Percentiles rank a stretch among this genome's conserved stretches.
phyloP scores from a whole-genome alignment of 2,329 filamentous ascomycete genomes.

The Talaromyces atroroseus region DNA sequence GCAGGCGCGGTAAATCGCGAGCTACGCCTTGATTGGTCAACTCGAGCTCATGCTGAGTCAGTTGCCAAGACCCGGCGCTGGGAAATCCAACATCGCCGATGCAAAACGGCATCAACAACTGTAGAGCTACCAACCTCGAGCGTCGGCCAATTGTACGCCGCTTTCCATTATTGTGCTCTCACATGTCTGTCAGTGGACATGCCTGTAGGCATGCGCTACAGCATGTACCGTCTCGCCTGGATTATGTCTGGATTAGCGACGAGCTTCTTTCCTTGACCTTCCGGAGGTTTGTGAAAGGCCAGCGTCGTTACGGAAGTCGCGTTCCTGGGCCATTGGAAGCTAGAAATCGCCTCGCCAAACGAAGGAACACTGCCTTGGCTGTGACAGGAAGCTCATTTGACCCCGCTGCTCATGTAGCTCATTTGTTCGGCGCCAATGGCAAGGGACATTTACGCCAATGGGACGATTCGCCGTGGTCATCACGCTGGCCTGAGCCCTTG shows the following conservation, averaged over 20 bases:
- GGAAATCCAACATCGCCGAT: neutral
- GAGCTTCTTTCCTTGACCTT: constrained; percentile 44
- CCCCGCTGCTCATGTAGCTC: constrained; percentile 32
- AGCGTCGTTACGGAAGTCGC: constrained; percentile 54
- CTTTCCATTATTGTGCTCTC: constrained; percentile 16
- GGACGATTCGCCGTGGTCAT: constrained; percentile 22
- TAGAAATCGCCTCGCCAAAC: constrained; percentile 49
- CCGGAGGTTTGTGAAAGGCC: constrained; percentile 40
- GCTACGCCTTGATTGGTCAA: too few species aligned
- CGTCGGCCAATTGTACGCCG: constrained; percentile 1
- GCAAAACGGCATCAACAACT: constrained; percentile 2
- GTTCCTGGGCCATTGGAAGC: constrained; percentile 61
- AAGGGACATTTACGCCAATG: constrained; percentile 34
- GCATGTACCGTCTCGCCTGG: constrained; percentile 22
- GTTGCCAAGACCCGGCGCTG: constrained; percentile 11
- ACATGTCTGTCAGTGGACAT: constrained; percentile 41
- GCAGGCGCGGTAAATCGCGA: too few species aligned
- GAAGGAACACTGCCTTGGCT: constrained; percentile 50
- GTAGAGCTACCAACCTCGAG: neutral
- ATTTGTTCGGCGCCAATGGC: constrained; percentile 39
- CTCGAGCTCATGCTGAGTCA: constrained; percentile 9
- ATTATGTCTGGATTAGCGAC: constrained; percentile 44
- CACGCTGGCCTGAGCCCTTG: constrained; percentile 17
- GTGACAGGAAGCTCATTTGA: constrained; percentile 23
- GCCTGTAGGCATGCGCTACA: constrained; percentile 35